phyloP scores from a whole-genome alignment of 192 early-diverging fungal species.

The Pilaira anomala region DNA sequence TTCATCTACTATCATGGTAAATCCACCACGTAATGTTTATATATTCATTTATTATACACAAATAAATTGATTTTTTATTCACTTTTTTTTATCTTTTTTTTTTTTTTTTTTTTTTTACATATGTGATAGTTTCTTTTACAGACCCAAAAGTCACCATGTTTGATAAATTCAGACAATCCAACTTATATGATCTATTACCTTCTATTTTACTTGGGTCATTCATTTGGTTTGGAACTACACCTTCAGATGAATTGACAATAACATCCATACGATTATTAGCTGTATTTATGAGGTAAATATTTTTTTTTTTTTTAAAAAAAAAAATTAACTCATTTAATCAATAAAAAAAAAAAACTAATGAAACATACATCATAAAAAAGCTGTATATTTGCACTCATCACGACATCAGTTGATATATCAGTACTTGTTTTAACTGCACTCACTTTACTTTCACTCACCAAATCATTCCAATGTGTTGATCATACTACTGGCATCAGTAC shows the following conservation, averaged over 20 bases:
- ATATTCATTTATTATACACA: no score
- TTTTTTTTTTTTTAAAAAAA: no score
- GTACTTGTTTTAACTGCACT: constrained; percentile 52
- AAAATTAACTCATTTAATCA: background rate
- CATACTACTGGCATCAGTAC: constrained; percentile 42
- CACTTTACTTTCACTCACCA: constrained; percentile 52
- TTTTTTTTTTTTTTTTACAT: no score
- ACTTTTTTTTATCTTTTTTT: background rate
- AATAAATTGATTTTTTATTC: background rate
- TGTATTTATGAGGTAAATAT: constrained; percentile 37
- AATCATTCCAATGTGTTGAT: constrained; percentile 56
- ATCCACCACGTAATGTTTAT: no score
- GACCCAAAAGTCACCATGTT: no score
- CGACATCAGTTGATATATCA: constrained; percentile 50
- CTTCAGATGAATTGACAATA: constrained; percentile 21
- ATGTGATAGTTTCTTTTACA: no score
- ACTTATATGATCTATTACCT: constrained; percentile 1
- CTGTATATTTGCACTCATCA: constrained; percentile 52
- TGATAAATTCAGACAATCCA: background rate
- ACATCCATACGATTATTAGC: constrained; percentile 37
- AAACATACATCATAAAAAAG: constrained; percentile 21
- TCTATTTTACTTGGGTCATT: constrained; percentile 22
- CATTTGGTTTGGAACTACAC: constrained; percentile 35
- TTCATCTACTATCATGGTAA: background rate
- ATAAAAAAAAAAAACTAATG: background rate